These are phyloP conservation scores for Paecilomyces dactylethromorphus DNA, from an alignment of 2,329 filamentous ascomycete genomes.

Conservation along the genomic window DNA sequence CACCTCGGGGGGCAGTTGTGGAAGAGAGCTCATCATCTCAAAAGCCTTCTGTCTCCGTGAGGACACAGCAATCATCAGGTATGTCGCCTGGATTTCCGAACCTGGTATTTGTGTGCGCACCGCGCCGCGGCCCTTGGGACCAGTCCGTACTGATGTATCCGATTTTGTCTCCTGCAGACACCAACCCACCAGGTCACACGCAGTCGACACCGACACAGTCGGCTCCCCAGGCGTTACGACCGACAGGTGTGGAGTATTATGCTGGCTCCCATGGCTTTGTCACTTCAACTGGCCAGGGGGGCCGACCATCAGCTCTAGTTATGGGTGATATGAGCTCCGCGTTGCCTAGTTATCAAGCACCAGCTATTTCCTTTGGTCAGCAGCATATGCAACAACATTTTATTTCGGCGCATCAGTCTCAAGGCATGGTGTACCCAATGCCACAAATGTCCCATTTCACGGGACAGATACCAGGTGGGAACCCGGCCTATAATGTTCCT, in stretches of 20 bases:
- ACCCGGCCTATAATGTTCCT: conserved; percentile 16
- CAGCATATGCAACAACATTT: conserved; percentile 21
- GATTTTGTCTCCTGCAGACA: background rate
- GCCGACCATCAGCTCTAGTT: conserved; percentile 13
- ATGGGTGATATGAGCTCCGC: conserved; percentile 25
- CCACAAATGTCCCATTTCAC: conserved; percentile 19
- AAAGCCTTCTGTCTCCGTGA: conserved; percentile 5
- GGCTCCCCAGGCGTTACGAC: conserved; percentile 6
- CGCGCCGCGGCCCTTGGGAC: background rate
- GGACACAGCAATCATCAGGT: conserved; percentile 6
- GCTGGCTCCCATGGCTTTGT: conserved; percentile 12
- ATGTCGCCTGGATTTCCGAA: conserved; percentile 4
- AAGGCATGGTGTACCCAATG: conserved; percentile 24
- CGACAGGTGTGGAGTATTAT: conserved; percentile 14
- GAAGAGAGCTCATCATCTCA: conserved; percentile 7
- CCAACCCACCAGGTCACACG: background rate
- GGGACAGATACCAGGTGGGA: conserved; percentile 10
- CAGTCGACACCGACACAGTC: conserved; percentile 2
- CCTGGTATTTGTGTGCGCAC: background rate
- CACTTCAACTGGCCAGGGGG: conserved; percentile 13
- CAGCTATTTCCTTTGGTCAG: conserved; percentile 18
- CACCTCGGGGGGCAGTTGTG: conserved; percentile 10
- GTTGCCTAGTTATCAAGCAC: conserved; percentile 19
- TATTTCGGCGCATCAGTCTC: conserved; percentile 13
- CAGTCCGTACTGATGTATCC: background rate